Conservation (phyloP, 2,329 filamentous ascomycete species). For the Ceratocystis papillata region DNA sequence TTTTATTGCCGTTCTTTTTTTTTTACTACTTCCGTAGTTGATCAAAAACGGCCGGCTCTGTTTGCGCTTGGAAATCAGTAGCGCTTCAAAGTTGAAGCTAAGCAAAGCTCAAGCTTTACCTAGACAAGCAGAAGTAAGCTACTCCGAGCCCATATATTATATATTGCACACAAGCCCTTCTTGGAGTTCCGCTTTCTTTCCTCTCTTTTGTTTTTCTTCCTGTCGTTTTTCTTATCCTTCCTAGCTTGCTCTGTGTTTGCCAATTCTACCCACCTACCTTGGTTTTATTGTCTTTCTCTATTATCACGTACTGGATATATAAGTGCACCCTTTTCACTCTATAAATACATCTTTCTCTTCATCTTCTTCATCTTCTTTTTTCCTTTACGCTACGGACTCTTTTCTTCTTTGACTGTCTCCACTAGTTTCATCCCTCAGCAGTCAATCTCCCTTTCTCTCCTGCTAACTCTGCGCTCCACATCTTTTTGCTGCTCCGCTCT, state of each 20-base stretch:
- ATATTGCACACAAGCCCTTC: not conserved
- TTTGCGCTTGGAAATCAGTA: conserved; percentile 30
- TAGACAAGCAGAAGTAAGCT: not conserved
- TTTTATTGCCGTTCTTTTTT: conserved; percentile 33
- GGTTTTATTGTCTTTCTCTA: not conserved
- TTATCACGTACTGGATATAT: not conserved
- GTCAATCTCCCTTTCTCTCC: not conserved
- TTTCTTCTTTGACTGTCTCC: no score
- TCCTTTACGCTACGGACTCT: not conserved
- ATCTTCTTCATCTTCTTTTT: conserved; percentile 6
- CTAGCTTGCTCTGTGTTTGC: not conserved
- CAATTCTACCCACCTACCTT: not conserved
- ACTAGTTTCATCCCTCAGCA: no score
- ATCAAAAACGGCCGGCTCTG: conserved; percentile 27
- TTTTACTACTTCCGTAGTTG: not conserved
- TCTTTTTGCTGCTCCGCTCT: conserved; percentile 25
- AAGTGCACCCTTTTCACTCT: no score
- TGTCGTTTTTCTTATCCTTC: not conserved
- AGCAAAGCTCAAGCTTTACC: conserved; percentile 1
- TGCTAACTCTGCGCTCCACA: conserved; percentile 36
- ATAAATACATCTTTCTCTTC: not conserved
- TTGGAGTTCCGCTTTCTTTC: not conserved
- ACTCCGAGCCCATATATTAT: conserved; percentile 2
- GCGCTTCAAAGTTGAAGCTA: conserved; percentile 9
- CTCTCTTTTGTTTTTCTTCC: not conserved